Conservation (phyloP, 2,329 filamentous ascomycete species). For the Dactylellina drechsleri region DNA sequence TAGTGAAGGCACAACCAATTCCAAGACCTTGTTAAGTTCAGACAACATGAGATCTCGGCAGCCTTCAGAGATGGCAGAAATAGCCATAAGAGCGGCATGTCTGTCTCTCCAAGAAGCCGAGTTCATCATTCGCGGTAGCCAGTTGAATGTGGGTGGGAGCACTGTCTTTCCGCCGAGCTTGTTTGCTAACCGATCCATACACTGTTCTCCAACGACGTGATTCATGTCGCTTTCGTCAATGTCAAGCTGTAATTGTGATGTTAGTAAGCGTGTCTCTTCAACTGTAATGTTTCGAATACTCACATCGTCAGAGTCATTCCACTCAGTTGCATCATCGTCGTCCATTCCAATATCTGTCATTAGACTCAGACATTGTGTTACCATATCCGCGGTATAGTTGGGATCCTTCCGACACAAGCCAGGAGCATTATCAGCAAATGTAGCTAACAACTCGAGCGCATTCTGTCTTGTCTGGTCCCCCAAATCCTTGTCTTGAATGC, state of each 20-base stretch:
- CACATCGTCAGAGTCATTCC: slow-evolving; percentile 91
- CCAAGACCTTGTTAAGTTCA: slow-evolving; percentile 91
- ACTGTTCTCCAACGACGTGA: slow-evolving; percentile 96
- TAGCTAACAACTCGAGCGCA: slow-evolving; percentile 95
- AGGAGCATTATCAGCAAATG: slow-evolving; percentile 93
- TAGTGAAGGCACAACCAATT: slow-evolving; percentile 91
- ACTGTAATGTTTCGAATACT: slow-evolving; percentile 60
- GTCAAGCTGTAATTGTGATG: slow-evolving; percentile 72
- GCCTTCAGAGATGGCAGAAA: slow-evolving; percentile 97
- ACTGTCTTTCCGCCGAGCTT: slow-evolving; percentile 96
- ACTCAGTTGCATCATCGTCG: slow-evolving; percentile 93
- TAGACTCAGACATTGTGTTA: slow-evolving; percentile 94
- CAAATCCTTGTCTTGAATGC: slow-evolving; percentile 95
- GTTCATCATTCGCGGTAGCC: slow-evolving; percentile 97
- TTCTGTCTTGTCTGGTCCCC: slow-evolving; percentile 91
- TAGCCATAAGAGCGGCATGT: slow-evolving; percentile 97
- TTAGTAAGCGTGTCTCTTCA: not conserved
- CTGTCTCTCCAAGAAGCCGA: slow-evolving; percentile 94
- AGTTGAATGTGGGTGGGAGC: slow-evolving; percentile 90
- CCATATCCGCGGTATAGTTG: slow-evolving; percentile 95
- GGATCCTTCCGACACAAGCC: slow-evolving; percentile 94
- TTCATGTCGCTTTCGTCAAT: slow-evolving; percentile 96
- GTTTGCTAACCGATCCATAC: slow-evolving; percentile 96
- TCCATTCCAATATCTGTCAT: slow-evolving; percentile 98
- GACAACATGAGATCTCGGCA: slow-evolving; percentile 95